Evolutionary conservation across 2,329 filamentous ascomycete genomes (phyloP), one percentile per base, ranked within the genome.

Genomic region (Sarocladiaceae sp.): DNA sequence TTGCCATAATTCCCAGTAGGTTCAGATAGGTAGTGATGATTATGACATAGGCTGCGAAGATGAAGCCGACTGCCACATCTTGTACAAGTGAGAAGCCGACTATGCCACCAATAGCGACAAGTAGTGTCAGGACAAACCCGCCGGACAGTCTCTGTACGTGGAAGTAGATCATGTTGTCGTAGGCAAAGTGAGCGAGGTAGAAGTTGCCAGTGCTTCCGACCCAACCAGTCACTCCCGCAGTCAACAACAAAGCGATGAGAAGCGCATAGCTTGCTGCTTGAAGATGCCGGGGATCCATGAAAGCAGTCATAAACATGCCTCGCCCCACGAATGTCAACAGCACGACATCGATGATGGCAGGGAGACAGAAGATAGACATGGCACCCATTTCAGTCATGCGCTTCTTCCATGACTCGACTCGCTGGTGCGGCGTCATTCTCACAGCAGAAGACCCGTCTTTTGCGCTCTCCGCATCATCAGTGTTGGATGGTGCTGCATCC

Each of bases 151-250:
- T 60, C 52, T 71, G 67, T 1, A 71, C 62, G 18, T 72, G 67
- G 53, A 72, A 72, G 54, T 68, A 67, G 29, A 71, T 66, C 68
- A 73, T 71, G 46, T 67, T 71, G 53, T 67, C 65, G 55, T 69
- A 70, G 15, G 66, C 67, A 52, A 66, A 68, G 46, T 57, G 65
- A 31, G 61, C 63, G 33, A 84, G 72, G 56, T 85, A 86, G 62
- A 83, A 86, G 28, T 78, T 80, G 2, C 82, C 82, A 25, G 79
- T 79, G 52, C 79, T 81, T 6, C 79, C 79, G 36, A 84, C 82
- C 80, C 80, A 84, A 6, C 80, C 82, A 22, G 80, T 81, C 44
- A 84, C 77, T 5, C 77, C 82, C 36, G 81, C 80, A 7, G 79
- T 82, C 22, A 84, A 67, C 12, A 85, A 64, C 7, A 84, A 68